Evolutionary conservation across 108 stramenopile species (phyloP).

Genomic region (Pseudonitzschia pungens): DNA sequence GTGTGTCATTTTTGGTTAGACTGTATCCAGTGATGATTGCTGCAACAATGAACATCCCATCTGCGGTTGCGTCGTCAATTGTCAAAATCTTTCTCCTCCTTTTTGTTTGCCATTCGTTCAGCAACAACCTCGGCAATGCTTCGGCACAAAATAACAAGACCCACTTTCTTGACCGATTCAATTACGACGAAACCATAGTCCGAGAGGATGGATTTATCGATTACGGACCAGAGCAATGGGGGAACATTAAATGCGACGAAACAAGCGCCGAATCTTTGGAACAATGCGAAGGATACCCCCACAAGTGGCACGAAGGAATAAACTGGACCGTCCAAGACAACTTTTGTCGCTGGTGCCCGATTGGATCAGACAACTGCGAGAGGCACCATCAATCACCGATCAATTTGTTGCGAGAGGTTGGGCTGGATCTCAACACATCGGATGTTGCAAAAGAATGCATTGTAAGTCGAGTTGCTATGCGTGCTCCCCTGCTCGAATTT

Average conservation of each 20-base stretch:
- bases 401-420: slow-evolving; percentile 33
- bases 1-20: too few species aligned
- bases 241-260: slow-evolving; percentile 25
- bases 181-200: slow-evolving; percentile 9
- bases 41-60: background rate
- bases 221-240: slow-evolving; percentile 26
- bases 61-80: background rate
- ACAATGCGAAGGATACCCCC: slow-evolving; percentile 27
- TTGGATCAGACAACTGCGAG: slow-evolving; percentile 27
- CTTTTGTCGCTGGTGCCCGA: slow-evolving; percentile 44
- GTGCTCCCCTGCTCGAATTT: background rate
- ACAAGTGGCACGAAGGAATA: slow-evolving; percentile 25
- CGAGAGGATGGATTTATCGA: slow-evolving; percentile 11
- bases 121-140: background rate
- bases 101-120: background rate
- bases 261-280: slow-evolving; percentile 4
- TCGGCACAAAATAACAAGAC: slow-evolving; percentile 7
- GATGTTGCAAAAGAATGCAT: slow-evolving; percentile 9
- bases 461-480: background rate
- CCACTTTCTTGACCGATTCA: slow-evolving; percentile 22
- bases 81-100: background rate
- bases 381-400: slow-evolving; percentile 47
- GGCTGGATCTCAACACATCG: slow-evolving; percentile 15
- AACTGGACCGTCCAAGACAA: slow-evolving; percentile 25
- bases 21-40: too few species aligned